These are phyloP conservation scores for Peronospora belbahrii DNA, from an alignment of 352 stramenopile genomes.

Conservation along the genomic window DNA sequence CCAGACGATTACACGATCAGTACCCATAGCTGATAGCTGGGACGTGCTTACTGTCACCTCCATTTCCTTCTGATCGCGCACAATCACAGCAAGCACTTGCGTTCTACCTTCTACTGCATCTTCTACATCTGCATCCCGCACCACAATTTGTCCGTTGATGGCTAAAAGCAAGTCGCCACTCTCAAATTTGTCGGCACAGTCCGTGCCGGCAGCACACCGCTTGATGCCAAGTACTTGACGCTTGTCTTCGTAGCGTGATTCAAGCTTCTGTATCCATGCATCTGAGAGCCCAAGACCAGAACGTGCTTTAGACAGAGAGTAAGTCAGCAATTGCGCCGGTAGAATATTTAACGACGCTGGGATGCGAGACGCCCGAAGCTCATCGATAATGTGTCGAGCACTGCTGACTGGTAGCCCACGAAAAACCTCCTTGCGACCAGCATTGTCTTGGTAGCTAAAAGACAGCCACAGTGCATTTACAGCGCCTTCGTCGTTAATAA, in stretches of 20 bases:
- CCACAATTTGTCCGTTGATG: constrained; percentile 65
- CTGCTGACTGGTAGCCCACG: constrained; percentile 61
- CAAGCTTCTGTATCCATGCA: constrained; percentile 78
- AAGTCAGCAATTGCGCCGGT: constrained; percentile 69
- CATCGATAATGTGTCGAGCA: constrained; percentile 54
- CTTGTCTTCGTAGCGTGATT: constrained; percentile 70
- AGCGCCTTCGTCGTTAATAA: constrained; percentile 62
- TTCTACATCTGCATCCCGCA: constrained; percentile 79
- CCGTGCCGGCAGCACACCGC: constrained; percentile 56
- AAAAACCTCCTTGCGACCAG: constrained; percentile 79
- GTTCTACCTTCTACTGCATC: constrained; percentile 41
- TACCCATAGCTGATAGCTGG: constrained; percentile 70
- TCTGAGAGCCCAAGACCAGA: constrained; percentile 78
- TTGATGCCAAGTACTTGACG: constrained; percentile 85
- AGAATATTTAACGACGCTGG: constrained; percentile 56
- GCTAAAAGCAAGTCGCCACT: constrained; percentile 82
- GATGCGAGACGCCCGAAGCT: constrained; percentile 37
- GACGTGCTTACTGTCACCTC: constrained; percentile 50
- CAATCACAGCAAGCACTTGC: constrained; percentile 50
- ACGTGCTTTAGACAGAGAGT: constrained; percentile 81
- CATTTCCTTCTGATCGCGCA: constrained; percentile 71
- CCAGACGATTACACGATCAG: constrained; percentile 86
- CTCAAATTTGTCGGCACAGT: constrained; percentile 58
- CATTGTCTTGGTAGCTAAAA: constrained; percentile 80
- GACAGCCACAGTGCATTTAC: constrained; percentile 81